Conservation (phyloP, 768 basidiomycete species). For the Leccinum rimulosum region DNA sequence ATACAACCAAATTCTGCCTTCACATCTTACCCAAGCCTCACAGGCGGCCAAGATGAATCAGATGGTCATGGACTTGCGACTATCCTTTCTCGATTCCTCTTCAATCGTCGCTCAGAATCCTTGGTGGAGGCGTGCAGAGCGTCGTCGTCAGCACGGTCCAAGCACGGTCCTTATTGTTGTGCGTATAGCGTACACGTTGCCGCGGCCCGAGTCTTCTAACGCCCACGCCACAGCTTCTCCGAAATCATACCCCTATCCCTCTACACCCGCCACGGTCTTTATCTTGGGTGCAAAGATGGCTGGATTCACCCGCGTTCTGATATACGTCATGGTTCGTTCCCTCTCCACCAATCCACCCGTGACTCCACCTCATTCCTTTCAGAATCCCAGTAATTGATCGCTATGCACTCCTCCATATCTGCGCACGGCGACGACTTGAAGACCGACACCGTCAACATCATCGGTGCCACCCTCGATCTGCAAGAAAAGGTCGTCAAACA, state of each 20-base stretch:
- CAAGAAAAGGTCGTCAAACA: no score
- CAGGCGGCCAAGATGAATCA: no score
- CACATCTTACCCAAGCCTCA: no score
- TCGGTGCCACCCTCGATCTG: constrained; percentile 84
- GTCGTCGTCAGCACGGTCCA: constrained; percentile 54
- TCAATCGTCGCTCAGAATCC: constrained; percentile 48
- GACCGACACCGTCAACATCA: constrained; percentile 81
- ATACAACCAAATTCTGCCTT: no score
- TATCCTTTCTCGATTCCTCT: no score
- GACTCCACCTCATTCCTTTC: no score
- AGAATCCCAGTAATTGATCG: no score
- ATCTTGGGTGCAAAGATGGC: constrained; percentile 86
- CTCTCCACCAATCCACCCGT: background rate
- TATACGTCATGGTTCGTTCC: constrained; percentile 57
- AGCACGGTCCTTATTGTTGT: constrained; percentile 87
- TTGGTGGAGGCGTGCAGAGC: constrained; percentile 76
- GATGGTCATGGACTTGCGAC: no score
- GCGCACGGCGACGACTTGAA: no score
- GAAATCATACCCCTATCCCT: no score
- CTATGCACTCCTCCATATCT: constrained; percentile 30
- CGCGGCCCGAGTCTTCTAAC: no score
- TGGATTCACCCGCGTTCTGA: constrained; percentile 59
- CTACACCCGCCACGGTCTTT: constrained; percentile 37
- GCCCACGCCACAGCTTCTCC: no score
- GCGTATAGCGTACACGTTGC: constrained; percentile 33